Base-by-base conservation (phyloP, 2,329 filamentous ascomycete species). In the Aspergillus fischeri region DNA sequence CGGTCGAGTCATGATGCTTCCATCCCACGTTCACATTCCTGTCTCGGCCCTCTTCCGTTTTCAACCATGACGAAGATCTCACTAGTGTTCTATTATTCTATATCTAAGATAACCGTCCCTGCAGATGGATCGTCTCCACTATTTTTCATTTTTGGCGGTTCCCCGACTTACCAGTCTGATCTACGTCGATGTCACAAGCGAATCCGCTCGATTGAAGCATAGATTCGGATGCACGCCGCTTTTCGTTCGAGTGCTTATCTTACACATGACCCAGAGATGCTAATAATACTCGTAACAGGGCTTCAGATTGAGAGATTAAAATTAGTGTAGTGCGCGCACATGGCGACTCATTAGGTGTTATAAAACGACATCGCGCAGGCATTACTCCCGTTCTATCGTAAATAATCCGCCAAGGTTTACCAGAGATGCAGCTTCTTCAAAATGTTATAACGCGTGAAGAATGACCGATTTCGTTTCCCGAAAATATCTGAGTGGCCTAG, bases 401-500 rank as follows among this genome's bases (percentile, higher is more conserved):
- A 25, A 24, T 28, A 7, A 49, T 17, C 17, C 27, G 27, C 21
- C 11, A n/a, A 27, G 38, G 27, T 51, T 65, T 58, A 73, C 63
- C 65, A 65, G 21, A 73, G 61, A 62, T 67, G 61, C 17, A 72
- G 57, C 55, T 80, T 75, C 64, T 78, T 77, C 49, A 94, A 74
- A 25, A 93, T 77, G 72, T 94, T 87, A 69, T 93, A 82, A n/a
- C 86, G 82, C 62, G 89, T 80, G 68, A 89, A 92, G 70, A 88
- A 92, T 21, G 84, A 85, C 52, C 91, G 82, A 60, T 90, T 87
- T 56, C 84, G 81, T 77, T 95, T 95, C 8, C 91, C 91, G 63
- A 86, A 89, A 14, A 94, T 74, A 72, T 94, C 89, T 92, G 62
- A 1, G 6, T 17, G 50, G 51, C 54, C 29, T 49, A 42, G 51